Conservation (phyloP, 2,329 filamentous ascomycete genomes). For the Ophiostoma novo-ulmi region DNA sequence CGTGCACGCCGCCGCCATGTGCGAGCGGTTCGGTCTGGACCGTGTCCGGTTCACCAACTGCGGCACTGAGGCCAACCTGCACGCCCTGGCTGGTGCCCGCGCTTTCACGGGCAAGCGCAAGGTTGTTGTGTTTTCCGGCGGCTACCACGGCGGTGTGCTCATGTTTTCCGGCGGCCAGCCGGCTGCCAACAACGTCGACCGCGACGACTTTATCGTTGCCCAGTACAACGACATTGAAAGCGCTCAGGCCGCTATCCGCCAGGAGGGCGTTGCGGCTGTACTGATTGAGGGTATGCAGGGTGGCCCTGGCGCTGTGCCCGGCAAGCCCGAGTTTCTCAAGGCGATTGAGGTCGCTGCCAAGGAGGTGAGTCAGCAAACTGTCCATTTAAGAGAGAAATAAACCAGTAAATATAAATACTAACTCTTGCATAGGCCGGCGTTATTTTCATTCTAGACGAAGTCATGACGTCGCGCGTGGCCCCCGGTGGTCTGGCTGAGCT, state of each 20-base stretch:
- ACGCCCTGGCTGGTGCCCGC: constrained; percentile 51
- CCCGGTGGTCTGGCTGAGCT: constrained; percentile 50
- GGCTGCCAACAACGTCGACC: constrained; percentile 43
- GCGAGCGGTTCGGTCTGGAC: constrained; percentile 50
- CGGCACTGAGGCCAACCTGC: constrained; percentile 59
- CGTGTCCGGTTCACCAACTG: constrained; percentile 58
- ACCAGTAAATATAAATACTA: not conserved
- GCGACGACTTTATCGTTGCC: constrained; percentile 53
- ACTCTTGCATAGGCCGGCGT: constrained; percentile 36
- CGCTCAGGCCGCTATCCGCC: constrained; percentile 40
- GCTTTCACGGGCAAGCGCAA: constrained; percentile 42
- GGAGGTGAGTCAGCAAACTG: constrained; percentile 40
- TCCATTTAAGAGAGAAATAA: no score
- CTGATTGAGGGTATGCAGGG: constrained; percentile 63
- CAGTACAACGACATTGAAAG: constrained; percentile 55
- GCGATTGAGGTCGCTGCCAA: constrained; percentile 45
- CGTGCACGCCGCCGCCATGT: constrained; percentile 45
- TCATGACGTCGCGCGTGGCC: constrained; percentile 61
- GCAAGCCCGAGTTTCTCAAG: constrained; percentile 47
- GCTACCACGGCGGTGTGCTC: constrained; percentile 47
- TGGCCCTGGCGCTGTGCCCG: constrained; percentile 52
- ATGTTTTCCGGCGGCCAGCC: constrained; percentile 34
- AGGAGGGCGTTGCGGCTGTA: constrained; percentile 51
- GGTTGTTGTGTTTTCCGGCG: constrained; percentile 43
- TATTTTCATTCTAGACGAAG: constrained; percentile 63